Percentiles rank a stretch among this genome's conserved stretches.
These are phyloP conservation scores for Neonectria hederae DNA, from an alignment of 2,329 filamentous ascomycete genomes.

Conservation along the genomic window DNA sequence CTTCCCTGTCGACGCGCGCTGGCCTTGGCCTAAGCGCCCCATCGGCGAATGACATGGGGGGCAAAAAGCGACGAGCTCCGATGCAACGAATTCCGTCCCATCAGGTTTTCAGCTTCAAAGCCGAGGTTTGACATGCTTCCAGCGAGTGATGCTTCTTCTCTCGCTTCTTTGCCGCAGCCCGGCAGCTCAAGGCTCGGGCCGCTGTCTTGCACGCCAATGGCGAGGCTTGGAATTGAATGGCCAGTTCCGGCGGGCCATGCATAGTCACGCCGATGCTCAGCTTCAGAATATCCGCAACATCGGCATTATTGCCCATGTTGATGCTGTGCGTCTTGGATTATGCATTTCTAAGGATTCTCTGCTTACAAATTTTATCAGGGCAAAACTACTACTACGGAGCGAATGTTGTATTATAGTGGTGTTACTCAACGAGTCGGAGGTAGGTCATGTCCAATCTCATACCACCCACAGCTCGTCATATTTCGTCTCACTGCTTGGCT, in stretches of 20 bases:
- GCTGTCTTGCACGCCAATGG: conserved; percentile 37
- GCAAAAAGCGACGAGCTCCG: conserved; percentile 26
- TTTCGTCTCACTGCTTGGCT: background rate
- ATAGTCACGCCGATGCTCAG: conserved; percentile 38
- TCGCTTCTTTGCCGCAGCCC: conserved; percentile 37
- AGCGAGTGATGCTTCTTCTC: conserved; percentile 37
- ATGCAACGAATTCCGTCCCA: conserved; percentile 18
- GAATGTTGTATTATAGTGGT: conserved; percentile 97
- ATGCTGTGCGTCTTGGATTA: conserved; percentile 68
- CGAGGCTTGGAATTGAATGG: conserved; percentile 25
- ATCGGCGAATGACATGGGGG: conserved; percentile 29
- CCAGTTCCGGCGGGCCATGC: conserved; percentile 29
- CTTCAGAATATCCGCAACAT: conserved; percentile 82
- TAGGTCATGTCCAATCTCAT: conserved; percentile 44
- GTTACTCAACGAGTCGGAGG: conserved; percentile 85
- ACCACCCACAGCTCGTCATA: background rate
- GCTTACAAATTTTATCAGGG: conserved; percentile 59
- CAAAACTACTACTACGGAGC: conserved; percentile 98
- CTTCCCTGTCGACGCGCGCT: conserved; percentile 3
- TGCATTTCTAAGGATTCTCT: rapidly evolving
- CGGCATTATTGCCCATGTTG: conserved; percentile 98
- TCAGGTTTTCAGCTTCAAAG: conserved; percentile 15
- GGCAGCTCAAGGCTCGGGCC: conserved; percentile 31
- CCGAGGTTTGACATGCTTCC: conserved; percentile 32
- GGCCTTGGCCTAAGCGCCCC: conserved; percentile 7